Base-by-base conservation (phyloP, 2,329 filamentous ascomycete genomes). In the Cercospora sp. region DNA sequence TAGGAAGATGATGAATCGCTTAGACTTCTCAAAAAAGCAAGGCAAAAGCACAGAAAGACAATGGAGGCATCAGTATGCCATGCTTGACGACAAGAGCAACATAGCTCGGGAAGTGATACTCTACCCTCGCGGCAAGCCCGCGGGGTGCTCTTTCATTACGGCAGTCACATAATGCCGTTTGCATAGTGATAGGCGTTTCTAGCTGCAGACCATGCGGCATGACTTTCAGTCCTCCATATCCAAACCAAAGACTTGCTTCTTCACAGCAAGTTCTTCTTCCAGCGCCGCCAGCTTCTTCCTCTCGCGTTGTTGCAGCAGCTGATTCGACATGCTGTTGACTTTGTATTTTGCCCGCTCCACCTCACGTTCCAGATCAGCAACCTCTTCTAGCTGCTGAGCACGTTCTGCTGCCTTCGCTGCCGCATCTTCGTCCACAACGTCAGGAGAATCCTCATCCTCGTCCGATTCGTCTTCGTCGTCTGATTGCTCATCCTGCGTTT, bases 191-290 rank as follows among this genome's bases (percentile, higher is more conserved):
- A 30, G 53, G 53, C 53, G 28, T n/a, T 18, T 18, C 18, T 58
- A 34, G 53, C 24, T 58, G 53, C 53, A 30, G 30, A 13, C 6
- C 32, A 21, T 58, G 53, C 61, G 10, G 21, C 13, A 34, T 67
- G 63, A 49, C 72, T 70, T 40, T 73, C 34, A 65, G 28, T 77
- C 76, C 45, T 75, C 77, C 24, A 74, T 76, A 43, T 75, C 76
- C 66, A 79, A 66, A 10, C 77, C 77, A 66, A 84, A 77, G 37
- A 79, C 78, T 16, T 76, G 78, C 74, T 82, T 83, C 79, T 87
- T 88, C 61, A 86, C 76, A 67, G 85, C 81, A 71, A 88, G 75
- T 70, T 87, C 84, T n/a, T 81, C 80, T 76, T 84, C 83, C 65
- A 87, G 76, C 64, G 81, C 83, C 30, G 82, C 79, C 57, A 87